phyloP scores from a whole-genome alignment of 2,329 filamentous ascomycete genomes.

The Hymenotorrendiella dingleyae region DNA sequence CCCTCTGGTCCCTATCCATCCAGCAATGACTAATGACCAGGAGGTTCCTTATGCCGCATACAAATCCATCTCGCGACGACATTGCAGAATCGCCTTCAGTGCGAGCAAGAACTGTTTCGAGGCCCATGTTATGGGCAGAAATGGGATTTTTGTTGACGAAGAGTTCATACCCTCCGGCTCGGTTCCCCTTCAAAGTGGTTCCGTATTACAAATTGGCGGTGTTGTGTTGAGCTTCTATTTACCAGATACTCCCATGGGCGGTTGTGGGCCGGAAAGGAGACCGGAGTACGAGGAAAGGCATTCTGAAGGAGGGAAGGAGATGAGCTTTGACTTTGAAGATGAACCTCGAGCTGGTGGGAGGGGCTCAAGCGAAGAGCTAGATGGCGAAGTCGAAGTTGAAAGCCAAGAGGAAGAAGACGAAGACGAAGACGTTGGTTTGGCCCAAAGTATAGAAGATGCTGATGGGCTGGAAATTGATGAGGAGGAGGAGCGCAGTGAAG shows the following conservation, averaged over 20 bases:
- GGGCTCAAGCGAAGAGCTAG: slow-evolving; percentile 31
- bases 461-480: background rate
- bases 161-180: slow-evolving; percentile 46
- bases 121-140: slow-evolving; percentile 50
- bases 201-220: slow-evolving; percentile 65
- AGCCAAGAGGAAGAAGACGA: slow-evolving; percentile 28
- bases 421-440: slow-evolving; percentile 23
- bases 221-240: slow-evolving; percentile 64
- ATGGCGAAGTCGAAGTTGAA: slow-evolving; percentile 22
- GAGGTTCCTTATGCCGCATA: slow-evolving; percentile 56
- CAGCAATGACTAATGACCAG: slow-evolving; percentile 39
- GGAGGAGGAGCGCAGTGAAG: background rate
- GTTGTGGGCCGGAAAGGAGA: slow-evolving; percentile 51
- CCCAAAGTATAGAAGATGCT: background rate
- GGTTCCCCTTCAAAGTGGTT: slow-evolving; percentile 54
- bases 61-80: slow-evolving; percentile 67
- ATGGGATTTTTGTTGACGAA: slow-evolving; percentile 65
- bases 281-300: slow-evolving; percentile 44
- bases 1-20: slow-evolving; percentile 67
- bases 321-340: slow-evolving; percentile 69
- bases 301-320: slow-evolving; percentile 57
- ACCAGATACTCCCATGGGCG: slow-evolving; percentile 53
- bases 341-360: slow-evolving; percentile 51
- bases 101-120: slow-evolving; percentile 57
- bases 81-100: slow-evolving; percentile 68